Conservation (phyloP, 441 rosid species). For the Mallotus japonicus region DNA sequence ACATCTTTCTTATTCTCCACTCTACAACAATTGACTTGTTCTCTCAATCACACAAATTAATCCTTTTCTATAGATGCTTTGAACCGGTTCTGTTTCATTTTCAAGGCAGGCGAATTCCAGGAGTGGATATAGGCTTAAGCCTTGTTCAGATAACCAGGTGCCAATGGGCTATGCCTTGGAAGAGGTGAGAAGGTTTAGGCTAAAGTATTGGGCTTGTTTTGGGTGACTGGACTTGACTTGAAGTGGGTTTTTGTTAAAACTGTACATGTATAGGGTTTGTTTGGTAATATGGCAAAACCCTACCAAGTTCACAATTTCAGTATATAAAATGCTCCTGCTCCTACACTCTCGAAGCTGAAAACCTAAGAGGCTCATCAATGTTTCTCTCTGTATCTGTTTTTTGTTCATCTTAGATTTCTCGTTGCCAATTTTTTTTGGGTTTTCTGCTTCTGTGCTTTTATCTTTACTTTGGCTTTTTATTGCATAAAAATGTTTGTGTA, state of each 20-base stretch:
- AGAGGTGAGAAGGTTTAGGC: not conserved
- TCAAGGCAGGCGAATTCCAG: too few species aligned
- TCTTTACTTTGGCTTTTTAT: not conserved
- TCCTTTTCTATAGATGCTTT: too few species aligned
- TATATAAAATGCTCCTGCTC: not conserved
- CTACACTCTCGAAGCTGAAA: not conserved
- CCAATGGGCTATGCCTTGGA: not conserved
- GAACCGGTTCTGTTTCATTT: too few species aligned
- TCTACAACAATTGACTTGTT: too few species aligned
- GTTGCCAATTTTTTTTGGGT: too few species aligned
- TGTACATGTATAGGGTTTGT: not conserved
- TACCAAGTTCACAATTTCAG: not conserved
- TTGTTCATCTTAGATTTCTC: too few species aligned
- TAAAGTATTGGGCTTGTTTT: not conserved
- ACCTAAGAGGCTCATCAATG: not conserved
- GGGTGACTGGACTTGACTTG: not conserved
- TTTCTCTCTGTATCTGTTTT: not conserved
- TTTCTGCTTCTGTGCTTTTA: not conserved
- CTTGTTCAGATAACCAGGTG: too few species aligned
- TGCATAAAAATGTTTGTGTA: not conserved
- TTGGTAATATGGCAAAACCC: conserved; percentile 14
- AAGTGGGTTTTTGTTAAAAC: not conserved
- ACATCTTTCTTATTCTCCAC: too few species aligned
- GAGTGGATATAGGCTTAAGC: too few species aligned
- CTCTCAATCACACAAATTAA: too few species aligned